These are phyloP conservation scores for Thymus mandschuricus DNA, from an alignment of 257 asterid species.

Conservation along the genomic window DNA sequence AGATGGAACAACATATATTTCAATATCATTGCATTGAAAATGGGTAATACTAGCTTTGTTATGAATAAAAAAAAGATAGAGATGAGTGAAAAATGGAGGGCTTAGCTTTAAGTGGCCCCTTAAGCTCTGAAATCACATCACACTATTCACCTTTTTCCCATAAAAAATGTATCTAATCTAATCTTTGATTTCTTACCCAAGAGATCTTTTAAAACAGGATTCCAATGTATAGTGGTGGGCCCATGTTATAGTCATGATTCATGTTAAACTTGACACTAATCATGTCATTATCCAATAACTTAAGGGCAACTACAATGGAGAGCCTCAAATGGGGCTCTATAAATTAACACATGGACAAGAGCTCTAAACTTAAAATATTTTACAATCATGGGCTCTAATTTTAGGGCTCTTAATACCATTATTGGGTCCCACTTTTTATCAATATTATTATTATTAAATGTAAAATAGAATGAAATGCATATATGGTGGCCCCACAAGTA, in stretches of 20 bases:
- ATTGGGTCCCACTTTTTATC: no score
- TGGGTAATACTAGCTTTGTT: neutral
- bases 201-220: slow-evolving; percentile 35
- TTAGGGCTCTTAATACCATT: no score
- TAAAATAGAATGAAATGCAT: no score
- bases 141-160: slow-evolving; percentile 19
- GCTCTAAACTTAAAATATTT: no score
- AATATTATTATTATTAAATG: no score
- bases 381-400: no score
- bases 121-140: slow-evolving; percentile 42
- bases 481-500: no score
- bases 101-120: slow-evolving; percentile 10
- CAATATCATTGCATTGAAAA: neutral
- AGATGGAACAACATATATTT: neutral
- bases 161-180: slow-evolving; percentile 3
- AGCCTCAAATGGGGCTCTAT: no score
- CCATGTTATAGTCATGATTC: slow-evolving; percentile 41
- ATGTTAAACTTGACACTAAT: slow-evolving; percentile 36
- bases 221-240: slow-evolving; percentile 30
- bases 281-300: slow-evolving; percentile 44
- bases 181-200: slow-evolving; percentile 46
- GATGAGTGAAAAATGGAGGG: neutral
- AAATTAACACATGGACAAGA: no score
- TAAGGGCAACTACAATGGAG: no score
- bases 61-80: neutral